Evolutionary conservation across 2,329 filamentous ascomycete genomes (phyloP), one percentile per base, ranked within the genome.

Genomic region (Magnaporthales sp.): DNA sequence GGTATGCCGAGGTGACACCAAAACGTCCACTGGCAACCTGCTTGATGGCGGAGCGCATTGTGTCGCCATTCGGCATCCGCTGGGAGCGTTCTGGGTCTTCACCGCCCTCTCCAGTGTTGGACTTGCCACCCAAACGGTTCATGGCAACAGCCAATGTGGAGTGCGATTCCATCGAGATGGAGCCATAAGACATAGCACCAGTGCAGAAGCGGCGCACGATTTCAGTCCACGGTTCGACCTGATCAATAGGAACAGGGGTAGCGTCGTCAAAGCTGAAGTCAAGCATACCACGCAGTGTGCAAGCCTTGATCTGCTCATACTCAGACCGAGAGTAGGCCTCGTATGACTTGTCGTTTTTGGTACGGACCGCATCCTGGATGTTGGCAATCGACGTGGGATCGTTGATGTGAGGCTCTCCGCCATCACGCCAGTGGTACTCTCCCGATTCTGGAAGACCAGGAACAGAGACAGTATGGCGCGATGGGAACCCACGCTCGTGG

Each of bases 291-390:
- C 94, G 92, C 8, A 98, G 87, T 1, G 94, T 98, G 79, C 94
- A 98, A 74, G 92, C 88, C 83, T 97, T 97, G 82, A 97, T 97
- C 75, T 95, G 91, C 81, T 97, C 93, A 75, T 97, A 96, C 77
- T 95, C 93, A 2, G 92, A 91, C 69, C 90, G 87, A 0, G 94
- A 96, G 80, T 98, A 98, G 0, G 94, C 93, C 79, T 97, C 93
- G 78, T 97, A 98, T 0, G 94, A 97, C 81, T 97, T 97, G 83
- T 97, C 93, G 74, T 98, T 97, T 87, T 97, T 97, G 70, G 90
- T 94, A 68, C 94, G 91, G 19, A 97, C 94, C 13, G 94, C 94
- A 77, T 98, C 94, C 78, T 97, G 94, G 68, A 98, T 92, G 79
- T 97, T 97, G 74, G 94, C 94, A 80, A 98, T 97, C 70, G 92